Conservation (phyloP, 805 yeast genomes). For the Zygosaccharomyces rouxii region DNA sequence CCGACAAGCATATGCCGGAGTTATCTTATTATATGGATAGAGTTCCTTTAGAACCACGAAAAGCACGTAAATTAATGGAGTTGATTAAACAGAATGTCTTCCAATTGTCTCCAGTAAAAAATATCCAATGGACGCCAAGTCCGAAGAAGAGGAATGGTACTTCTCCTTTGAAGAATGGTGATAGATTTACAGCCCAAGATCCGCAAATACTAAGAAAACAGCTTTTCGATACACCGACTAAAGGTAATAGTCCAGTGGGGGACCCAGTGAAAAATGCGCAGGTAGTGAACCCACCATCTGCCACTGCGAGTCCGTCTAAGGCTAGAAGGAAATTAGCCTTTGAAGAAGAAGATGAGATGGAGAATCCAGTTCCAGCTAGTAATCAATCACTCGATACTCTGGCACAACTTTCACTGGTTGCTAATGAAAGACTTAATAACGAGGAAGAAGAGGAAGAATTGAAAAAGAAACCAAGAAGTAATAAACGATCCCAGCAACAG, state of each 20-base stretch:
- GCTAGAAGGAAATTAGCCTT: slow-evolving; percentile 34
- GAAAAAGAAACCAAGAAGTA: not conserved
- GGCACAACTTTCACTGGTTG: not conserved
- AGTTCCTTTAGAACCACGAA: slow-evolving; percentile 53
- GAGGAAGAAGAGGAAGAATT: not conserved
- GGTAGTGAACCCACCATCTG: slow-evolving; percentile 3
- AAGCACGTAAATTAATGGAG: slow-evolving; percentile 40
- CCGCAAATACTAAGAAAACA: slow-evolving; percentile 29
- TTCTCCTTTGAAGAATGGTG: slow-evolving; percentile 22
- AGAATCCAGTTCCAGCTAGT: slow-evolving; percentile 6
- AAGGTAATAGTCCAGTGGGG: slow-evolving; percentile 1
- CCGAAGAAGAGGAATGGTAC: slow-evolving; percentile 22
- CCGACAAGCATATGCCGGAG: slow-evolving; percentile 38
- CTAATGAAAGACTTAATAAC: slow-evolving; percentile 5
- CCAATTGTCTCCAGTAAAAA: slow-evolving; percentile 32
- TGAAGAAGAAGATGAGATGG: slow-evolving; percentile 26
- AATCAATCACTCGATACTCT: not conserved
- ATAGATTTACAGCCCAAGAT: slow-evolving; percentile 27
- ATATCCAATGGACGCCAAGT: slow-evolving; percentile 31
- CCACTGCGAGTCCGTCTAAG: slow-evolving; percentile 8
- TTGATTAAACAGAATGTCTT: slow-evolving; percentile 44
- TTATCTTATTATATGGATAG: slow-evolving; percentile 47
- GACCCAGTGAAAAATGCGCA: slow-evolving; percentile 7
- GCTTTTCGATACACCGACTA: slow-evolving; percentile 29
- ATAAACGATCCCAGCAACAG: slow-evolving; percentile 2